Evolutionary conservation across 2,329 filamentous ascomycete species (phyloP).

Genomic region (Phaeophleospora eucalypticola): DNA sequence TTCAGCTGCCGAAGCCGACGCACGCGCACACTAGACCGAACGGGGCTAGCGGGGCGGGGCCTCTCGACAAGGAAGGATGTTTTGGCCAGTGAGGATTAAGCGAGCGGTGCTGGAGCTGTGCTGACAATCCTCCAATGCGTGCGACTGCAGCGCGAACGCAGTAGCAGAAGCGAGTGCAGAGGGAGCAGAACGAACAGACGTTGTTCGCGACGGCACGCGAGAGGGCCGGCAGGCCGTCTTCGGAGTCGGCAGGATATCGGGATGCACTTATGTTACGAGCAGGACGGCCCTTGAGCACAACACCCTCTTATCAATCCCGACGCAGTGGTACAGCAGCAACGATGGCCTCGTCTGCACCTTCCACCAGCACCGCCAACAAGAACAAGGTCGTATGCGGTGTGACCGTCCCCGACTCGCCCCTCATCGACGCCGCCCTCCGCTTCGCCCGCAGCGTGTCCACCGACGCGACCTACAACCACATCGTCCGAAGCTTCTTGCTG

Average conservation of each 20-base stretch:
- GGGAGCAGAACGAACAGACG: too few relatives aligned
- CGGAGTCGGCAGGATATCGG: too few relatives aligned
- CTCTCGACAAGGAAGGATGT: too few relatives aligned
- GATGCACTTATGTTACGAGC: too few relatives aligned
- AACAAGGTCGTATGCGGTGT: constrained; percentile 28
- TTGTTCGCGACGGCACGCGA: too few relatives aligned
- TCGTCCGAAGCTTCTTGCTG: constrained; percentile 37
- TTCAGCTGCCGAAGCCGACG: neutral
- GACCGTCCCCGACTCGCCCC: constrained; percentile 34
- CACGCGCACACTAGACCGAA: neutral
- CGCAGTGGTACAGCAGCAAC: neutral
- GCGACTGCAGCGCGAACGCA: too few relatives aligned
- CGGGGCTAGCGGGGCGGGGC: neutral
- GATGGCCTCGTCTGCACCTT: neutral
- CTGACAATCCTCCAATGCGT: too few relatives aligned
- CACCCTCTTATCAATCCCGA: neutral
- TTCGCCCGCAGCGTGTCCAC: constrained; percentile 31
- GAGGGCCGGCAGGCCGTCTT: too few relatives aligned
- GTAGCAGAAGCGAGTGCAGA: too few relatives aligned
- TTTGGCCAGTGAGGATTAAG: too few relatives aligned
- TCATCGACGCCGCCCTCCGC: constrained; percentile 35
- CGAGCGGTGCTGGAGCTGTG: too few relatives aligned
- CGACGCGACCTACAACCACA: constrained; percentile 38
- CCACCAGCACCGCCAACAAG: neutral
- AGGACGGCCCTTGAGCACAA: too few relatives aligned